Percentiles rank a stretch among this genome's conserved stretches.
Evolutionary conservation across 148 eudicot species (phyloP).

Genomic region (Suaeda aralocaspica): DNA sequence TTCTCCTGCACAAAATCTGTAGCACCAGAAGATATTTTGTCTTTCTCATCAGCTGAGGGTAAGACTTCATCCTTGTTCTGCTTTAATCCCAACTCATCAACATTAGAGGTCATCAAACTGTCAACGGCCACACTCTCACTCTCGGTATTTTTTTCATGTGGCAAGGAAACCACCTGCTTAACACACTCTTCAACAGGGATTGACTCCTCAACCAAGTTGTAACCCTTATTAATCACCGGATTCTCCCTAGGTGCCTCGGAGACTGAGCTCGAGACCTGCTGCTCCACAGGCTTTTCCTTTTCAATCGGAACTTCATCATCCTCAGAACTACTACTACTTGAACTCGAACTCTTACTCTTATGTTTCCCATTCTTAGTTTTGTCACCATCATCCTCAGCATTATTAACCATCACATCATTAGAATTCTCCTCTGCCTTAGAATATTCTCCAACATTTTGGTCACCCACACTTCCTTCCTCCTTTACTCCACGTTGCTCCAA

Average conservation of each 20-base stretch:
- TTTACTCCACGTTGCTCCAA: conserved; percentile 28
- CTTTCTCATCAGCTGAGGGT: conserved; percentile 22
- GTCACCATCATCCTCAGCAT: conserved; percentile 16
- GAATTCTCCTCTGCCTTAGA: conserved; percentile 28
- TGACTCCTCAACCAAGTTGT: conserved; percentile 22
- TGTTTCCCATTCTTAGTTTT: conserved; percentile 12
- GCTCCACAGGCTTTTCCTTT: conserved; percentile 19
- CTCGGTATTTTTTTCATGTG: conserved; percentile 19
- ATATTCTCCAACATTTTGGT: conserved; percentile 24
- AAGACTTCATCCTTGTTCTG: conserved; percentile 26
- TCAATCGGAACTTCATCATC: conserved; percentile 19
- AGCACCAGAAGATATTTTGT: conserved; percentile 13
- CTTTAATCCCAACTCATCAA: conserved; percentile 25
- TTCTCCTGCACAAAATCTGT: conserved; percentile 25
- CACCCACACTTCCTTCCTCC: conserved; percentile 20
- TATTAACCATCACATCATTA: conserved; percentile 22
- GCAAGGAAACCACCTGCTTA: conserved; percentile 33
- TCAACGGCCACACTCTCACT: conserved; percentile 29
- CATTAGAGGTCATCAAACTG: conserved; percentile 13
- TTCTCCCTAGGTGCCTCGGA: conserved; percentile 3
- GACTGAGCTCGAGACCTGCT: background rate
- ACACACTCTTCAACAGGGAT: conserved; percentile 44
- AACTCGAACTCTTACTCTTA: conserved; percentile 26
- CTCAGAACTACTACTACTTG: conserved; percentile 25
- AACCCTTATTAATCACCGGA: conserved; percentile 7